Evolutionary conservation across 768 basidiomycete species (phyloP), one percentile per base, ranked within the genome.

Genomic region (Nevesoporus exiguus): DNA sequence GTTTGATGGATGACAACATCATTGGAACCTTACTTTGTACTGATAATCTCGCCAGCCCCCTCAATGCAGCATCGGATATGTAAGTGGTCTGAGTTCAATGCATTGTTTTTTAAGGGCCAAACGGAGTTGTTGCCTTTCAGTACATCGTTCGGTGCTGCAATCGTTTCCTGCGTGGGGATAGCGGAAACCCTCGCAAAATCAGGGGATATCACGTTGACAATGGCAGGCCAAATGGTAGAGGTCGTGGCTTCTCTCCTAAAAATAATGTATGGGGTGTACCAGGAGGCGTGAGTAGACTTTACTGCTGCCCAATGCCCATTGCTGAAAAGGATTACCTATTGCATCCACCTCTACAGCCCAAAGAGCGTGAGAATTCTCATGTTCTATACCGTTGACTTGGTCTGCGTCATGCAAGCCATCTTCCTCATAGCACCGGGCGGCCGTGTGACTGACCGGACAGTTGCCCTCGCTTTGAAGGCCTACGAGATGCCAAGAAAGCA

Each of bases 321-420:
- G 11, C 29, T 37, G 9, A 56, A 40, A 5, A 7, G 1, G 11
- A 14, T 11, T n/a, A 0, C 19, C 2, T 1, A 13, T 7, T 2
- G 14, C 19, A 19, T 27, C 27, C 10, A 21, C 41, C 41, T 4
- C 11, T 29, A 8, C 15, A 60, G 60, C 7, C 48, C 51, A 41
- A 51, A 30, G 24, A 49, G 51, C 19, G 60, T 51, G 19, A 61
- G 51, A 14, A 19, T 58, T n/a, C 27, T 61, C 27, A 61, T 61
- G 49, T 49, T 30, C 24, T 61, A 50, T 41, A 53, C 58, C 24
- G 43, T 62, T 3, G 45, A 58, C 46, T n/a, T 61, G 27, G 49
- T 58, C 19, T 61, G 51, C 25, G 42, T 58, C 52, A 62, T 61
- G 60, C 60, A 62, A 25, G 33, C 24, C 13, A 7, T 58, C 19